Conservation (phyloP, 1,284 basidiomycete species). For the Microstroma glucosiphilum region DNA sequence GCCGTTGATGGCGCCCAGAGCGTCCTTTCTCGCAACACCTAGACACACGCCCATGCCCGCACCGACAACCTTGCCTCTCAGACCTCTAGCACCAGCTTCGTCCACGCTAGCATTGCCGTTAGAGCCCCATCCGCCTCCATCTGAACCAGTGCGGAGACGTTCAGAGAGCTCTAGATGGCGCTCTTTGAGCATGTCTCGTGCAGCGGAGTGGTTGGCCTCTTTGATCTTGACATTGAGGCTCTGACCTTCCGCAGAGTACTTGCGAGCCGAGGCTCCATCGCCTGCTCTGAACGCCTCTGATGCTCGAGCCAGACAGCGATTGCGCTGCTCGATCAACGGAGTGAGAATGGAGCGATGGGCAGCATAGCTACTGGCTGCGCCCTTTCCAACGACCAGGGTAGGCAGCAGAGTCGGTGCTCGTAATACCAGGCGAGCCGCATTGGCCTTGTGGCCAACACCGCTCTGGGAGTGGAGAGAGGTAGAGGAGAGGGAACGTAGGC, state of each 20-base stretch:
- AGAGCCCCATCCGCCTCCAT: neutral
- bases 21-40: conserved; percentile 52
- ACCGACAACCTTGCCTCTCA: conserved; percentile 70
- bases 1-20: conserved; percentile 77
- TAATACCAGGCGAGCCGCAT: conserved; percentile 56
- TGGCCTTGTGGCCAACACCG: conserved; percentile 4
- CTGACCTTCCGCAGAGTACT: conserved; percentile 86
- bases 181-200: conserved; percentile 71
- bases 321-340: conserved; percentile 83
- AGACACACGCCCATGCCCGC: conserved; percentile 59
- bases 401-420: conserved; percentile 76
- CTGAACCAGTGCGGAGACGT: neutral
- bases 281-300: conserved; percentile 90
- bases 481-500: conserved; percentile 5
- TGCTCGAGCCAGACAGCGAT: conserved; percentile 87
- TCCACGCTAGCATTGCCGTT: conserved; percentile 51
- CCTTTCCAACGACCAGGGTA: conserved; percentile 60
- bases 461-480: conserved; percentile 20
- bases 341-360: conserved; percentile 75
- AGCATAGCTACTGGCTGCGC: conserved; percentile 76
- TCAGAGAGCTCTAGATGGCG: conserved; percentile 46
- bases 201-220: conserved; percentile 74
- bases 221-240: conserved; percentile 83
- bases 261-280: conserved; percentile 86
- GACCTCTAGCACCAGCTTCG: conserved; percentile 70